Percentiles rank a stretch among this genome's conserved stretches.
These are phyloP conservation scores for Ustilago cynodontis DNA, from an alignment of 1,284 basidiomycete genomes.

Conservation along the genomic window DNA sequence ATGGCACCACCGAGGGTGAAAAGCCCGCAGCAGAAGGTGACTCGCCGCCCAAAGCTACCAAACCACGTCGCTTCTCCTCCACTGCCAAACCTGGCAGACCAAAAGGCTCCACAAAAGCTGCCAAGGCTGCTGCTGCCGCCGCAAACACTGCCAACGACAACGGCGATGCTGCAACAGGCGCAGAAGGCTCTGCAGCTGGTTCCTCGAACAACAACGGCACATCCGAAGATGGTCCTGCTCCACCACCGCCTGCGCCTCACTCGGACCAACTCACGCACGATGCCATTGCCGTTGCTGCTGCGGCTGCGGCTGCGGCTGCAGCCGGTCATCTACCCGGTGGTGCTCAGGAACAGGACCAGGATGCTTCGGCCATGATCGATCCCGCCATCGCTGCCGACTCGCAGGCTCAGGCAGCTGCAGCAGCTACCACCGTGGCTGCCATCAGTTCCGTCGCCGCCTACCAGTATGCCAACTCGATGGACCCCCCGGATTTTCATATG, in stretches of 20 bases:
- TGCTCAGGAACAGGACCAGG: conserved; percentile 21
- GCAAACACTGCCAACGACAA: conserved; percentile 22
- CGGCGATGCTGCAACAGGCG: conserved; percentile 9
- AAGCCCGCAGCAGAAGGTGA: conserved; percentile 39
- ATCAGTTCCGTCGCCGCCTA: conserved; percentile 54
- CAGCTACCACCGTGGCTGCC: conserved; percentile 48
- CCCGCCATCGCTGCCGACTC: conserved; percentile 54
- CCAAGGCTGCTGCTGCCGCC: conserved; percentile 42
- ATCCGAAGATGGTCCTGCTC: conserved; percentile 25
- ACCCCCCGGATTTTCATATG: conserved; percentile 57
- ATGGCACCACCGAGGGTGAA: conserved; percentile 46
- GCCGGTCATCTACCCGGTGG: conserved; percentile 25
- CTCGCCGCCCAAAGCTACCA: conserved; percentile 42
- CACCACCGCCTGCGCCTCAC: conserved; percentile 48
- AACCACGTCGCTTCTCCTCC: conserved; percentile 46
- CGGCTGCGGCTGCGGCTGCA: conserved; percentile 39
- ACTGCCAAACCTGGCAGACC: conserved; percentile 52
- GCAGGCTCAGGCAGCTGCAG: conserved; percentile 46
- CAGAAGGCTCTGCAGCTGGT: conserved; percentile 8
- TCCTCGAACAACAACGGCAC: conserved; percentile 3
- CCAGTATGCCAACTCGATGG: conserved; percentile 50
- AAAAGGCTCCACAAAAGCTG: conserved; percentile 53
- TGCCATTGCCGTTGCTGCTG: conserved; percentile 39
- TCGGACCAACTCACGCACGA: conserved; percentile 43
- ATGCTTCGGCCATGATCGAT: conserved; percentile 51